Evolutionary conservation across 1,284 basidiomycete species (phyloP), one percentile per base, ranked within the genome.

Genomic region (Tranzscheliella williamsii): DNA sequence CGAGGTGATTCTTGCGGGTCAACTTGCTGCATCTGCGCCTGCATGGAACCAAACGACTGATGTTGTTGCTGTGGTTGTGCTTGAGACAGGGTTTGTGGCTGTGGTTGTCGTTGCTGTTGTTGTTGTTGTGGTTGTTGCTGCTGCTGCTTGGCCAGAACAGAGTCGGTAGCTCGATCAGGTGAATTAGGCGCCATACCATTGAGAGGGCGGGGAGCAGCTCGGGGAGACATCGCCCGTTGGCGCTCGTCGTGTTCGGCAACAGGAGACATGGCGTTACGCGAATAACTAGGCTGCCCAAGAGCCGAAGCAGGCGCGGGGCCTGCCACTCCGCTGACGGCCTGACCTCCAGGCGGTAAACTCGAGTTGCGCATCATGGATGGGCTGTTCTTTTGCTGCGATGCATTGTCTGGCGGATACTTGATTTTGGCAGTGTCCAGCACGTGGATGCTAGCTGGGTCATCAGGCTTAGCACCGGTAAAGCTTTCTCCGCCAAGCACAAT

Each of bases 401-500:
- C 43, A 24, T 54, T 66, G 53, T 77, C 74, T 33, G 71, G 55
- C 9, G 75, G 75, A 27, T 77, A 77, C 60, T 76, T 77, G 66
- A 77, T 76, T 64, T 76, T 75, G 47, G 55, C 65, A 12, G 75
- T 73, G 40, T 73, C 70, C 24, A 75, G 62, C 17, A 97, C 86
- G 76, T 97, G 90, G 24, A 96, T 84, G 40, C 89, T 78, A 17
- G 84, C 84, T 12, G 89, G 86, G 78, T 97, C 92, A 52, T 95
- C 92, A 9, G 84, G 82, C 73, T 85, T 87, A 7, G 72, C 56
- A 24, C 71, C 69, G 8, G 87, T 85, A 70, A 89, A 88, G 4
- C 90, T 90, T 79, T 98, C 95, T 24, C 95, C 94, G 32, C 94
- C 94, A 11, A 97, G 84, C 2, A 97, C 91, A 65, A 91, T 89